Conservation (phyloP, 352 stramenopile genomes). For the Pythium plurisporium region DNA sequence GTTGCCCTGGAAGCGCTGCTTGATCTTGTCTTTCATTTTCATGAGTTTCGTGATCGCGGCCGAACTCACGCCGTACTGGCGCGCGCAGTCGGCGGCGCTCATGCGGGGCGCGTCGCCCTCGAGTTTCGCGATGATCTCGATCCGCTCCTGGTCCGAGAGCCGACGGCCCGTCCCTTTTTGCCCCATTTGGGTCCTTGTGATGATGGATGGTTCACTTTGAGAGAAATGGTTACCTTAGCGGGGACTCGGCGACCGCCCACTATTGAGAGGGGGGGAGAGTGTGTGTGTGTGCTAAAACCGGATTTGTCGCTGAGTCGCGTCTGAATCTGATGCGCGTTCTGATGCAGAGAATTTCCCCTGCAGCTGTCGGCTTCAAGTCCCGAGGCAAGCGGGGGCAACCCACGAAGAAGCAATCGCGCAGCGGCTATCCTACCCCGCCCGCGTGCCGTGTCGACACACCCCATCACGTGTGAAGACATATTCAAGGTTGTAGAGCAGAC, state of each 20-base stretch:
- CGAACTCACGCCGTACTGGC: conserved; percentile 59
- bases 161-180: conserved; percentile 49
- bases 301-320: not conserved
- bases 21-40: conserved; percentile 63
- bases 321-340: conserved; percentile 8
- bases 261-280: not conserved
- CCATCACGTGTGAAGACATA: not conserved
- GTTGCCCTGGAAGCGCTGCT: conserved; percentile 58
- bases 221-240: conserved; percentile 10
- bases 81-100: conserved; percentile 54
- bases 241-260: not conserved
- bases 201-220: conserved; percentile 21
- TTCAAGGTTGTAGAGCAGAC: not conserved
- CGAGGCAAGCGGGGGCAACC: too few species aligned
- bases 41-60: conserved; percentile 79
- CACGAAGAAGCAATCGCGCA: too few species aligned
- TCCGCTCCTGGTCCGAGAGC: conserved; percentile 68
- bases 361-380: conserved; percentile 7
- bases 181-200: conserved; percentile 9
- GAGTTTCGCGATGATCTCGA: conserved; percentile 68
- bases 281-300: conserved; percentile 6
- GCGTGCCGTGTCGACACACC: not conserved
- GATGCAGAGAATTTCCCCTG: not conserved
- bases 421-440: too few species aligned
- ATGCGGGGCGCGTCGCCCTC: conserved; percentile 48